These are phyloP conservation scores for Cymbopogon flexuosus DNA, from an alignment of 202 grass and related monocot species.

Conservation along the genomic window DNA sequence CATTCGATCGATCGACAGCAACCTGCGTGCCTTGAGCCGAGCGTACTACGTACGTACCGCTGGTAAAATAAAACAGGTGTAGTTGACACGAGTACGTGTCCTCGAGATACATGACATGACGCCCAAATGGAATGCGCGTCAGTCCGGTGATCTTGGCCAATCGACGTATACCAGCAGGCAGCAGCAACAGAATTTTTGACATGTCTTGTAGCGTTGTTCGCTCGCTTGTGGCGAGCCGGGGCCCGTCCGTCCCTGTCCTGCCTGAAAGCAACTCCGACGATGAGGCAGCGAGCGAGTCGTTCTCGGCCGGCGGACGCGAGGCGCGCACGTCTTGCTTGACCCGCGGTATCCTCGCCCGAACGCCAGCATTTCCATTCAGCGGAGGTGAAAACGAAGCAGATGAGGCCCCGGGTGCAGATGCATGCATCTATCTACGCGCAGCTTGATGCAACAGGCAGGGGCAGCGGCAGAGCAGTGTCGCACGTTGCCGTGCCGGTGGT, in stretches of 20 bases:
- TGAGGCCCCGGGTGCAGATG: background rate
- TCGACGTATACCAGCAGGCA: background rate
- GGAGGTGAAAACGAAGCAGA: too few relatives aligned
- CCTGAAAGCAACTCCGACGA: background rate
- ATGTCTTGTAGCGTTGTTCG: background rate
- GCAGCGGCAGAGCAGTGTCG: background rate
- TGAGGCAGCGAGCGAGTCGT: background rate
- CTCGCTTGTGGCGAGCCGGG: background rate
- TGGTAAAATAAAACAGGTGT: too few relatives aligned
- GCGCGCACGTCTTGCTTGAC: background rate
- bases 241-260: background rate
- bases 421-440: background rate
- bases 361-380: background rate
- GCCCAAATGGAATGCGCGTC: background rate
- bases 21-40: too few relatives aligned
- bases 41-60: too few relatives aligned
- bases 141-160: background rate
- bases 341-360: background rate
- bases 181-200: background rate
- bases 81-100: too few relatives aligned
- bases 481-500: background rate
- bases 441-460: too few relatives aligned
- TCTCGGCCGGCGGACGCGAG: conserved; percentile 1
- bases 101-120: background rate
- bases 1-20: too few relatives aligned